phyloP scores from a whole-genome alignment of 192 early-diverging fungal genomes.

The Backusella circina region DNA sequence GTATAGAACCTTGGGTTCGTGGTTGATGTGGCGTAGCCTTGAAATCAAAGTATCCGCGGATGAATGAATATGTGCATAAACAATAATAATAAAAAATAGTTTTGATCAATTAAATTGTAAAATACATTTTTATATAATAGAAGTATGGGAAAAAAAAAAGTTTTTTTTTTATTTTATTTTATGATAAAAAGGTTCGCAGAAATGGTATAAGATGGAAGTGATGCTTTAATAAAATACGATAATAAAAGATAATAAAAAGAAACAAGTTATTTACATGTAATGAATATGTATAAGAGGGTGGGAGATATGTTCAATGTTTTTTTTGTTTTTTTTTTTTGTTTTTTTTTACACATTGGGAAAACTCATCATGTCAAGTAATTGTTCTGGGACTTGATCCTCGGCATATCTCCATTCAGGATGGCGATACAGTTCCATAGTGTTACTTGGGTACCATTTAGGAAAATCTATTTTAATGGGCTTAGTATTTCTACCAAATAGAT shows the following conservation, averaged over 20 bases:
- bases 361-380: neutral
- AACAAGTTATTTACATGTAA: neutral
- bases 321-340: neutral
- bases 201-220: neutral
- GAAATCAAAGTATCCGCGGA: neutral
- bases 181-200: neutral
- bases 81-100: too few relatives aligned
- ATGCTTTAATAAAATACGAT: neutral
- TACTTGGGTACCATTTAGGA: slow-evolving; percentile 20
- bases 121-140: neutral
- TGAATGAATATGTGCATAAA: neutral
- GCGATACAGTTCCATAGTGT: slow-evolving; percentile 23
- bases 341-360: neutral
- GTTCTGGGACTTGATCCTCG: slow-evolving; percentile 28
- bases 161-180: neutral
- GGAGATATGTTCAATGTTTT: neutral
- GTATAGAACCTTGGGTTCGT: slow-evolving; percentile 57
- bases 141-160: too few relatives aligned
- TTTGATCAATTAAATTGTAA: neutral
- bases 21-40: slow-evolving; percentile 61
- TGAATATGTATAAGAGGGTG: neutral
- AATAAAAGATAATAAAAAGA: neutral
- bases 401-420: slow-evolving; percentile 34
- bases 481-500: neutral
- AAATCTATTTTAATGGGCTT: slow-evolving; percentile 8